Evolutionary conservation across 805 yeast genomes (phyloP).

Genomic region (Millerago galiae): DNA sequence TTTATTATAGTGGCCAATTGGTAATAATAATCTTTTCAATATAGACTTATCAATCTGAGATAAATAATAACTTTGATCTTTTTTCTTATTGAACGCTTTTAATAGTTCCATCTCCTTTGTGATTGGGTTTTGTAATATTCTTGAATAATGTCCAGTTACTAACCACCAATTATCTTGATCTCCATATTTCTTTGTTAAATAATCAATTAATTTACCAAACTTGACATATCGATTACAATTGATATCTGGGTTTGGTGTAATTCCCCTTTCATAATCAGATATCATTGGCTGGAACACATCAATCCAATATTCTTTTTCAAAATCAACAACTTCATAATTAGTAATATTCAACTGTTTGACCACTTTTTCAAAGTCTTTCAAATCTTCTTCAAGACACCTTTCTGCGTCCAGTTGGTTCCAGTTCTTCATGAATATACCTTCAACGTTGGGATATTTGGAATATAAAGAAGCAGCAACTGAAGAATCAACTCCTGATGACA

Average conservation of each 20-base stretch:
- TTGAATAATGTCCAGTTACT: slow-evolving; percentile 81
- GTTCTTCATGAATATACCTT: slow-evolving; percentile 90
- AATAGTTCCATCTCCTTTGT: slow-evolving; percentile 40
- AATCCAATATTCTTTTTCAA: slow-evolving; percentile 89
- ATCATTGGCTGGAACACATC: slow-evolving; percentile 93
- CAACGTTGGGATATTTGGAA: slow-evolving; percentile 46
- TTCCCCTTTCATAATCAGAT: slow-evolving; percentile 57
- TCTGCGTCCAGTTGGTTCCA: slow-evolving; percentile 39
- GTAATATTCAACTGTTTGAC: slow-evolving; percentile 57
- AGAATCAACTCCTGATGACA: slow-evolving; percentile 97
- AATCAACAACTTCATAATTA: slow-evolving; percentile 61
- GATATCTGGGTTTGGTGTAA: slow-evolving; percentile 93
- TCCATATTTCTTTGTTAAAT: slow-evolving; percentile 35
- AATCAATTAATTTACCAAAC: slow-evolving; percentile 70
- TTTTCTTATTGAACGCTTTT: slow-evolving; percentile 49
- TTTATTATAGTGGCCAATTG: slow-evolving; percentile 74
- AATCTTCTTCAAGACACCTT: slow-evolving; percentile 77
- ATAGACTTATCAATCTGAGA: slow-evolving; percentile 52
- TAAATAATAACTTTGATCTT: slow-evolving; percentile 90
- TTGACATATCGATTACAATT: slow-evolving; percentile 81
- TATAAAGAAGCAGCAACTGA: slow-evolving; percentile 76
- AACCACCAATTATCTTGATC: slow-evolving; percentile 59
- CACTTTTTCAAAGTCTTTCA: slow-evolving; percentile 74
- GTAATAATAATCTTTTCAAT: slow-evolving; percentile 54
- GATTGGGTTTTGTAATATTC: slow-evolving; percentile 35